A percentile compares a stretch with the other conserved stretches of the same genome.
Conservation (phyloP, 805 yeast species). For the Saccharomycopsis fermentans region DNA sequence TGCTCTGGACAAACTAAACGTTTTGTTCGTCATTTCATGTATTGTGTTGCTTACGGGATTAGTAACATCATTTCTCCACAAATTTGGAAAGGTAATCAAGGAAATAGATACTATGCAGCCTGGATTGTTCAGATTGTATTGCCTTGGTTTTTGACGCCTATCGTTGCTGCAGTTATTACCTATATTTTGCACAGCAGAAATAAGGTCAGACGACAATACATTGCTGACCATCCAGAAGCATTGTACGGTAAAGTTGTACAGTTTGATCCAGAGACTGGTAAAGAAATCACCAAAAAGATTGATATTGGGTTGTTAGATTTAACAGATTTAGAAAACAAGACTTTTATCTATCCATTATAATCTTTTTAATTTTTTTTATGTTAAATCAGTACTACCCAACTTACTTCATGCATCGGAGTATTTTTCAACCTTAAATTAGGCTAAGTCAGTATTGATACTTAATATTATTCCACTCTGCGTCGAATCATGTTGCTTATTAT, state of each 20-base stretch:
- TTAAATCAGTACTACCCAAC: no score
- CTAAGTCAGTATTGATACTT: no score
- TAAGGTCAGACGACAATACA: constrained; percentile 24
- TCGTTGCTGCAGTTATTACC: constrained; percentile 34
- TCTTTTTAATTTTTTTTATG: constrained; percentile 7
- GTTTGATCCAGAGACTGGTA: constrained; percentile 23
- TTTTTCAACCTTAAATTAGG: no score
- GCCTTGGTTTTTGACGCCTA: constrained; percentile 39
- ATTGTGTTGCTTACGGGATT: constrained; percentile 51
- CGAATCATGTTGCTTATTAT: no score
- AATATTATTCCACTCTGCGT: no score
- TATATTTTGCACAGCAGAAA: constrained; percentile 37
- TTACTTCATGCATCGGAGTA: no score
- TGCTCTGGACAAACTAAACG: constrained; percentile 60
- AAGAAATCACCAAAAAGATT: constrained; percentile 24
- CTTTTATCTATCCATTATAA: constrained; percentile 40
- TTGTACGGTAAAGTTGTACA: not conserved
- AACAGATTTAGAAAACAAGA: constrained; percentile 42
- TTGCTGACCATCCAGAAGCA: not conserved
- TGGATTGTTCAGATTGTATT: constrained; percentile 50
- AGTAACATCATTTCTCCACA: constrained; percentile 50
- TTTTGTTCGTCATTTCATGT: constrained; percentile 36
- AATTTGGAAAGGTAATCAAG: constrained; percentile 33
- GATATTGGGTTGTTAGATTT: constrained; percentile 37
- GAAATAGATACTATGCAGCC: constrained; percentile 40